Percentiles rank a stretch among this genome's conserved stretches.
phyloP scores from a whole-genome alignment of 257 asterid genomes.

The Nicotiana noctiflora region DNA sequence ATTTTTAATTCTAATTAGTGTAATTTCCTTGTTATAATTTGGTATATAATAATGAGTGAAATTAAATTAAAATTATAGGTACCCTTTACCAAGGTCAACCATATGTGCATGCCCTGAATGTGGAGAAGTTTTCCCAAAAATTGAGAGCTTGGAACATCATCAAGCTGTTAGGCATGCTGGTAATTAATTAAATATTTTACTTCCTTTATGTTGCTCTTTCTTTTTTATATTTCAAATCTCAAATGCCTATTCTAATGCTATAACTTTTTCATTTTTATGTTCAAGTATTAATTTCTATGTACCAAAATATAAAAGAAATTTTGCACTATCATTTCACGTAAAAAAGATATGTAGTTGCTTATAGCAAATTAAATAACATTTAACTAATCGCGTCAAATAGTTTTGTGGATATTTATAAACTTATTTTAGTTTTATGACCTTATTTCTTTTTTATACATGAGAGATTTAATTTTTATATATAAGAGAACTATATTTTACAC shows the following conservation, averaged over 20 bases:
- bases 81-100: constrained; percentile 70
- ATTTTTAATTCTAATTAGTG: neutral
- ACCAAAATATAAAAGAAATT: too few relatives aligned
- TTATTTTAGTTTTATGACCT: too few relatives aligned
- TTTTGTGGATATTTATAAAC: too few relatives aligned
- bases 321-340: too few relatives aligned
- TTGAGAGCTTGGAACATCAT: constrained; percentile 87
- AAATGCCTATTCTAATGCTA: neutral
- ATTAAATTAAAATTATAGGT: constrained; percentile 27
- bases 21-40: neutral
- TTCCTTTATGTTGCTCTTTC: neutral
- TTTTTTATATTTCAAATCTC: neutral
- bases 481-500: too few relatives aligned
- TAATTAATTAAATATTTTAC: constrained; percentile 8
- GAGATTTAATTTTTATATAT: too few relatives aligned
- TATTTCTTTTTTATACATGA: too few relatives aligned
- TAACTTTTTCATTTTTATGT: neutral
- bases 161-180: constrained; percentile 93
- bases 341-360: too few relatives aligned
- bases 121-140: constrained; percentile 85
- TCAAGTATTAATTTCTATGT: too few relatives aligned
- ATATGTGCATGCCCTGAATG: constrained; percentile 79
- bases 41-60: neutral
- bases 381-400: too few relatives aligned
- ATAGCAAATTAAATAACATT: too few relatives aligned